A percentile compares a stretch with the other conserved stretches of the same genome.
phyloP scores from a whole-genome alignment of 768 basidiomycete genomes.

The Lactifluus echinatus region DNA sequence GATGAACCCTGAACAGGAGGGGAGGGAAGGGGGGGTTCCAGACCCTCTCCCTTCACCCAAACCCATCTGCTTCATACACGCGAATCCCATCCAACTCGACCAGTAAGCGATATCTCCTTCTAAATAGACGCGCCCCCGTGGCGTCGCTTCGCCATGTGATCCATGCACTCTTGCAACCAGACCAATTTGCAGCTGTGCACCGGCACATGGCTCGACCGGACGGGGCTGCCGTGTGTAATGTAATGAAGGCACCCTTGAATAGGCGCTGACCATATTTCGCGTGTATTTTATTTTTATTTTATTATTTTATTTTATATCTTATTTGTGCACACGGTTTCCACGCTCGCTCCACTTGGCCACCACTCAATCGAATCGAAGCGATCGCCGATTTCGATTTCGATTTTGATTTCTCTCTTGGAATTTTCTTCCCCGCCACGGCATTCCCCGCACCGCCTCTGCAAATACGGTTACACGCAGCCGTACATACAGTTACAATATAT shows the following conservation, averaged over 20 bases:
- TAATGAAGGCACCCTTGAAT: neutral
- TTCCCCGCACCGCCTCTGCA: neutral
- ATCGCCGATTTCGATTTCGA: neutral
- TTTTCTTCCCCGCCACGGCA: neutral
- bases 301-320: neutral
- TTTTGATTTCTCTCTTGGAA: neutral
- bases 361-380: neutral
- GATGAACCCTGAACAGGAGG: too few species aligned
- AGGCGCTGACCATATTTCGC: neutral
- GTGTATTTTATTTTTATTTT: neutral
- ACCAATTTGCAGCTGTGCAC: neutral
- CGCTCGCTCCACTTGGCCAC: neutral
- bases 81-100: neutral
- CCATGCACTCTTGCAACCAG: neutral
- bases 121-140: neutral
- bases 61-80: neutral
- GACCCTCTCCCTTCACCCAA: neutral
- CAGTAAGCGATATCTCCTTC: conserved; percentile 7
- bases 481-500: neutral
- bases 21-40: too few species aligned
- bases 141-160: neutral
- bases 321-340: neutral
- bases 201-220: neutral
- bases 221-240: neutral
- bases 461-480: neutral